phyloP scores from a whole-genome alignment of 306 rosid genomes.

The Trifolium fragiferum region DNA sequence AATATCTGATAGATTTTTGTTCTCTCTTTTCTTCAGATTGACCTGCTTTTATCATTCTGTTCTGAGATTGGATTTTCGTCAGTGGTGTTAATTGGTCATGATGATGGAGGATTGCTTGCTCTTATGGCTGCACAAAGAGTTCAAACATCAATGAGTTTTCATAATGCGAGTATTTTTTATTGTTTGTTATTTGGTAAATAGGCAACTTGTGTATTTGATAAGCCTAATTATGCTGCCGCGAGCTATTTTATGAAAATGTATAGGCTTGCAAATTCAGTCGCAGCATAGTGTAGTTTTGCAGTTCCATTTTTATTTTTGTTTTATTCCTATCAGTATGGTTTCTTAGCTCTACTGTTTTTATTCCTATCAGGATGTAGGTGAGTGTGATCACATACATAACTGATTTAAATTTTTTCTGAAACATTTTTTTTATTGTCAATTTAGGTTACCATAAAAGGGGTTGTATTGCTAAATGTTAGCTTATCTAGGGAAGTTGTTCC shows the following conservation, averaged over 20 bases:
- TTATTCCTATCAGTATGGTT: neutral
- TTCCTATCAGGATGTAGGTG: neutral
- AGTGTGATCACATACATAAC: neutral
- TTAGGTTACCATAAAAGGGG: constrained; percentile 78
- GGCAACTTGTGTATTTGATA: constrained; percentile 21
- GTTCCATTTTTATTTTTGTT: neutral
- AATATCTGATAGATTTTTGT: constrained; percentile 7
- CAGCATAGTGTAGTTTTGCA: neutral
- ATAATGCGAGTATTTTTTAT: constrained; percentile 58
- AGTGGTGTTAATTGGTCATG: constrained; percentile 73
- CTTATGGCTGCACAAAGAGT: constrained; percentile 75
- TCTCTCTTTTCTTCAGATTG: constrained; percentile 26
- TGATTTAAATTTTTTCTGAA: neutral
- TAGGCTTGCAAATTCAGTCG: constrained; percentile 16
- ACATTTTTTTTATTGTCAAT: constrained; percentile 20
- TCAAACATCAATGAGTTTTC: constrained; percentile 58
- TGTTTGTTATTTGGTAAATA: constrained; percentile 14
- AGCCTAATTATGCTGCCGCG: neutral
- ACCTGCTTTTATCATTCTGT: constrained; percentile 47
- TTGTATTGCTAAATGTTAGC: constrained; percentile 77
- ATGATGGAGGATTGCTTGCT: constrained; percentile 90
- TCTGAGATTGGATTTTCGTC: constrained; percentile 46
- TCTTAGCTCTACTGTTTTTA: neutral
- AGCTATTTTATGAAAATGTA: neutral
- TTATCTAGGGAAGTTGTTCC: constrained; percentile 94